Percentiles rank a stretch among this genome's conserved stretches.
These are phyloP conservation scores for Ustilago hordei DNA, from an alignment of 1,284 basidiomycete species.

Conservation along the genomic window DNA sequence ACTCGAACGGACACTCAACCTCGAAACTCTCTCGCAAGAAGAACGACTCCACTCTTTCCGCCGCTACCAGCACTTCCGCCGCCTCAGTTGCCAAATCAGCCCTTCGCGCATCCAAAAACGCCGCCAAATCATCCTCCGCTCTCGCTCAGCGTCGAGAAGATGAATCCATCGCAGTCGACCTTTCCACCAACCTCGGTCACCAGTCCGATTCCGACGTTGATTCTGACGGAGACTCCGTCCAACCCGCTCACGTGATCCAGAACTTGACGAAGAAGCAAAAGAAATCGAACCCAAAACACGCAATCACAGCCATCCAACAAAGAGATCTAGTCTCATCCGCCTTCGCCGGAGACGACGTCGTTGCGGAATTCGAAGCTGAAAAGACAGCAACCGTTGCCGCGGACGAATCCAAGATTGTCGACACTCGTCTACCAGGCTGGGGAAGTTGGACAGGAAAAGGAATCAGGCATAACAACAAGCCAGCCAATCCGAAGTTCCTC, in stretches of 20 bases:
- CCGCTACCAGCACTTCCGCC: constrained; percentile 18
- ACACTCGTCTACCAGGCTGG: constrained; percentile 90
- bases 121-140: constrained; percentile 44
- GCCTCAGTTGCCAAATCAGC: constrained; percentile 40
- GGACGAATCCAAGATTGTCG: constrained; percentile 84
- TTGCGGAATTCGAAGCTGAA: constrained; percentile 85
- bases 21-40: constrained; percentile 48
- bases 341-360: constrained; percentile 95
- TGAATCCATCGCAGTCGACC: constrained; percentile 30
- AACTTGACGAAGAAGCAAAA: not conserved
- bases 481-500: constrained; percentile 26
- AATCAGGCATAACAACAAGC: constrained; percentile 62
- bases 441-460: constrained; percentile 92
- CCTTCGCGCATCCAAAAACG: constrained; percentile 40
- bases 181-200: constrained; percentile 7
- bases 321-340: constrained; percentile 90
- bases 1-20: constrained; percentile 4
- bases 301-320: constrained; percentile 73
- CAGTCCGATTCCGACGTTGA: constrained; percentile 6
- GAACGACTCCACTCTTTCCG: constrained; percentile 29
- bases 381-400: constrained; percentile 82
- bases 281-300: not conserved
- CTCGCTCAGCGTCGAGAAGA: constrained; percentile 22
- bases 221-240: constrained; percentile 21
- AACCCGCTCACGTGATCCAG: not conserved